phyloP scores from a whole-genome alignment of 345 rosid species.

The Syzygium aqueum region DNA sequence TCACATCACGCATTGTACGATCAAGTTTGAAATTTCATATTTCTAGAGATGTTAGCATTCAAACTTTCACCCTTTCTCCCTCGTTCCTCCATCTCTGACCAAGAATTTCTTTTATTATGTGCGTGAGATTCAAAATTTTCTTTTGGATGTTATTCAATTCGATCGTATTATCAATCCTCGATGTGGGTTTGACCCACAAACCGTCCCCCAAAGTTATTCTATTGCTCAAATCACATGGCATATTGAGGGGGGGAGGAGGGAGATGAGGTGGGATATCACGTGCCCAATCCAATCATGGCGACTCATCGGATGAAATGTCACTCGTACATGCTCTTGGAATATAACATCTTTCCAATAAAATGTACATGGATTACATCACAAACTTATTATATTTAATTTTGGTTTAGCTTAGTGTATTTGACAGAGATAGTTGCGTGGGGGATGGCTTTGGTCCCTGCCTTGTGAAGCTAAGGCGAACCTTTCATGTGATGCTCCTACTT shows the following conservation, averaged over 20 bases:
- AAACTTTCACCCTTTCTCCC: neutral
- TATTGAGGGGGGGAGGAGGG: neutral
- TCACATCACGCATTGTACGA: neutral
- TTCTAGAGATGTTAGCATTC: neutral
- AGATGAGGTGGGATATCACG: conserved; percentile 17
- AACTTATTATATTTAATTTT: neutral
- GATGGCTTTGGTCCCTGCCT: conserved; percentile 18
- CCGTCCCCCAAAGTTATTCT: neutral
- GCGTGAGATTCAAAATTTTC: neutral
- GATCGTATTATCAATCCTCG: neutral
- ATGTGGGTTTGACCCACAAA: conserved; percentile 2
- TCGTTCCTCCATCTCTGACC: neutral
- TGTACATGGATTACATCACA: neutral
- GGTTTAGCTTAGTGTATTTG: neutral
- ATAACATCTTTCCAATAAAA: conserved; percentile 1
- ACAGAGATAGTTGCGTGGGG: neutral
- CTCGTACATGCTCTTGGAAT: conserved; percentile 5
- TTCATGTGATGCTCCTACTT: conserved; percentile 33
- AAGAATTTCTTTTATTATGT: neutral
- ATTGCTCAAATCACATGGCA: neutral
- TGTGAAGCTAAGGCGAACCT: conserved; percentile 17
- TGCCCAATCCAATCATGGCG: conserved; percentile 11
- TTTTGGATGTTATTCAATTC: neutral
- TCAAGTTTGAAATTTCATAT: neutral
- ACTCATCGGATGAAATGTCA: neutral